phyloP scores from a whole-genome alignment of 1,284 basidiomycete species.

The Volvariella volvacea region DNA sequence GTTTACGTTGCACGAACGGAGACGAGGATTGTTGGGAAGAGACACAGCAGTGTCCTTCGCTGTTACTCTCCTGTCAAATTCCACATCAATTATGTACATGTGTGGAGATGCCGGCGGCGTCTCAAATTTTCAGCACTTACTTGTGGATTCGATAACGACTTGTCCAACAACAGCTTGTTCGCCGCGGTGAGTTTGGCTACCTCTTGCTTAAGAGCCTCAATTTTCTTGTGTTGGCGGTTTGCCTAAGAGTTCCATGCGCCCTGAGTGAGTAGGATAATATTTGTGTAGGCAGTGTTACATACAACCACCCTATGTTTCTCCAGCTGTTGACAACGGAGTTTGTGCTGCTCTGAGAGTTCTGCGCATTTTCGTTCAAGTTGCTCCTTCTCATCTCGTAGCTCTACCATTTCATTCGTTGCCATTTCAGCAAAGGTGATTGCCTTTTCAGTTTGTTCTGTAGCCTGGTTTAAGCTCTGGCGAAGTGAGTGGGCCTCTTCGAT shows the following conservation, averaged over 20 bases:
- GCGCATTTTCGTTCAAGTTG: conserved; percentile 13
- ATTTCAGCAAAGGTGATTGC: conserved; percentile 18
- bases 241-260: no score
- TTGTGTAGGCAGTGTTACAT: no score
- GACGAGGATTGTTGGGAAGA: no score
- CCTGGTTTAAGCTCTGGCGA: conserved; percentile 9
- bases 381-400: conserved; percentile 10
- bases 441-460: conserved; percentile 14
- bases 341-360: conserved; percentile 17
- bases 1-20: no score
- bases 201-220: neutral
- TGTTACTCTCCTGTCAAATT: no score
- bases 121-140: no score
- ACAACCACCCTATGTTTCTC: conserved; percentile 13
- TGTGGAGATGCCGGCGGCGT: no score
- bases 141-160: no score
- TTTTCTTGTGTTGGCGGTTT: neutral
- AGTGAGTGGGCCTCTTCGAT: conserved; percentile 11
- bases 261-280: no score
- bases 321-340: conserved; percentile 18
- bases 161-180: conserved; percentile 1
- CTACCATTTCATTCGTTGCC: conserved; percentile 17
- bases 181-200: neutral
- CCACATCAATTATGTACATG: no score
- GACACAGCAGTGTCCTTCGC: no score